phyloP scores from a whole-genome alignment of 2,329 filamentous ascomycete species.

The Colletotrichum sp. region DNA sequence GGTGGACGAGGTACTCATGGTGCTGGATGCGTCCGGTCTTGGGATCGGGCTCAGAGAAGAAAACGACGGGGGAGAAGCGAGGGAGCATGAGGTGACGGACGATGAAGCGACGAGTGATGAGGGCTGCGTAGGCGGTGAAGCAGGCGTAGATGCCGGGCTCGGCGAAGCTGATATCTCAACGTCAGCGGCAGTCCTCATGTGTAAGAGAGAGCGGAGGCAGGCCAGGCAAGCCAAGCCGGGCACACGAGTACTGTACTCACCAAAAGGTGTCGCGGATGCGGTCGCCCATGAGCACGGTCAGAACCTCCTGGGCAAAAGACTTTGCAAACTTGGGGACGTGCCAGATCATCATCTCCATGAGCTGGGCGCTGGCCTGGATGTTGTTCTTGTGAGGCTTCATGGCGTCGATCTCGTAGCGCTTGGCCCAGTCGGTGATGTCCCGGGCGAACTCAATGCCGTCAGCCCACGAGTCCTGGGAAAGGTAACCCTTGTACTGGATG shows the following conservation, averaged over 20 bases:
- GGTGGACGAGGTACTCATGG: constrained; percentile 62
- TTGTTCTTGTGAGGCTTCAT: constrained; percentile 62
- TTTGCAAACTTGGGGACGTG: constrained; percentile 52
- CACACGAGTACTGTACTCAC: constrained; percentile 43
- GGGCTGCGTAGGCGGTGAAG: constrained; percentile 41
- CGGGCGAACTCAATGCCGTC: constrained; percentile 59
- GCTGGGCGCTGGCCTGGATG: constrained; percentile 59
- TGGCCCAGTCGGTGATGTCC: constrained; percentile 53
- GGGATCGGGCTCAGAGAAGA: constrained; percentile 54
- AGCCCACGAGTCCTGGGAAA: constrained; percentile 43
- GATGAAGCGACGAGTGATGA: constrained; percentile 58
- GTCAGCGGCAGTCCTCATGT: background rate
- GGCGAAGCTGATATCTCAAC: constrained; percentile 41
- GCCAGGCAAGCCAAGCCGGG: background rate
- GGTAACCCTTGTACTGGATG: constrained; percentile 55
- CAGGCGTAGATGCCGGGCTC: constrained; percentile 43
- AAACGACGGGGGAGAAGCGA: constrained; percentile 47
- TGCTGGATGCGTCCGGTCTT: constrained; percentile 57
- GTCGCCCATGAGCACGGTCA: constrained; percentile 68
- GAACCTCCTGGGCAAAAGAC: constrained; percentile 52
- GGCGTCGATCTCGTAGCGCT: constrained; percentile 60
- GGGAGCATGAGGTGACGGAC: constrained; percentile 67
- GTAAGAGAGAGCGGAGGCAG: background rate
- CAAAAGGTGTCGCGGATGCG: constrained; percentile 69
- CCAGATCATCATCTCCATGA: constrained; percentile 65